Conservation (phyloP, 768 basidiomycete genomes). For the Termitomyces sp. region DNA sequence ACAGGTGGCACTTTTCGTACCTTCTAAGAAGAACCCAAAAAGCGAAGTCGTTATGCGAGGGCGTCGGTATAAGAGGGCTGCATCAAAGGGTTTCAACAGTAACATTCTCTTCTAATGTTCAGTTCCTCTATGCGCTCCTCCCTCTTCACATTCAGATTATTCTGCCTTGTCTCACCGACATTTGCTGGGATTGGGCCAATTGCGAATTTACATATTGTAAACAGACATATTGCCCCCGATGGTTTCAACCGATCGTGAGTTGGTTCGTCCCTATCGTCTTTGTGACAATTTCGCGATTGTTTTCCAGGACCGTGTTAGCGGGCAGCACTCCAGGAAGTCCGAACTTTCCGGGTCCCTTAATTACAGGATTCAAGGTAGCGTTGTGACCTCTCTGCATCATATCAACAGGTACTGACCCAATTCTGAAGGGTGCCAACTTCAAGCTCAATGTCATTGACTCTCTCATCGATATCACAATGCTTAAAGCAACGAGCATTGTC, state of each 20-base stretch:
- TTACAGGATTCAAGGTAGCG: not conserved
- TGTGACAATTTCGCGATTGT: not conserved
- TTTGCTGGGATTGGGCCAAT: not conserved
- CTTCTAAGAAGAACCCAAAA: not conserved
- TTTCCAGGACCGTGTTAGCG: not conserved
- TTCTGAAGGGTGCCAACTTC: not conserved
- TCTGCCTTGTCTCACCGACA: not conserved
- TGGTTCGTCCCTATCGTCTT: not conserved
- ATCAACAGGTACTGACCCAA: not conserved
- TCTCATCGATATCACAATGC: conserved; percentile 40
- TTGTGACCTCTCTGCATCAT: not conserved
- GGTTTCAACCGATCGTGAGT: not conserved
- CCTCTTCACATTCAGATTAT: not conserved
- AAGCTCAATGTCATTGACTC: not conserved
- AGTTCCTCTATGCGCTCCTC: not conserved
- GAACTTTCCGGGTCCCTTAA: not conserved
- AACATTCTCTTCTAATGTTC: not conserved
- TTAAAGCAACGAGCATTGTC: conserved; percentile 48
- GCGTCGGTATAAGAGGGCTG: not conserved
- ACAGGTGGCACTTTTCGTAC: not conserved
- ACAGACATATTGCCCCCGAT: not conserved
- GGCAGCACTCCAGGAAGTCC: not conserved
- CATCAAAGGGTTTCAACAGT: not conserved
- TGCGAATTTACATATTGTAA: not conserved
- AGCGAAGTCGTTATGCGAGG: not conserved